These are phyloP conservation scores for Daldinia bambusicola DNA, from an alignment of 495 filamentous ascomycete genomes.

Conservation along the genomic window DNA sequence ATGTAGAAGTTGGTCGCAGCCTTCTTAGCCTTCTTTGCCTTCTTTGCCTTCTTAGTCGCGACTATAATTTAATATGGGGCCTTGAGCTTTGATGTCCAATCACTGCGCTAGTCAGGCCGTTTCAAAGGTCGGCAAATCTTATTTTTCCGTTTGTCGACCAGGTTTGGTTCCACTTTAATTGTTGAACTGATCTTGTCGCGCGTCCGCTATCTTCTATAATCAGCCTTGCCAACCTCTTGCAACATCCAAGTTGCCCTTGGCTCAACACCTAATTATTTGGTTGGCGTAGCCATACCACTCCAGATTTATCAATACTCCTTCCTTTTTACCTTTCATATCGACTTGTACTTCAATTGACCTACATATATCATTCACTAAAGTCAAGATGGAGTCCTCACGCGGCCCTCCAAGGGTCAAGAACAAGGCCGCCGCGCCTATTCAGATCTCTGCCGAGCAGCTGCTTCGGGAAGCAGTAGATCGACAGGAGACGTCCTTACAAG, in stretches of 20 bases:
- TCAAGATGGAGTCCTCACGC: constrained; percentile 88
- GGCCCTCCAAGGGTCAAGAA: constrained; percentile 98
- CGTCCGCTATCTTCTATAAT: constrained; percentile 9
- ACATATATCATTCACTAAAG: constrained; percentile 1
- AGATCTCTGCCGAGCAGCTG: constrained; percentile 97
- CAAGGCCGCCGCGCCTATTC: constrained; percentile 86
- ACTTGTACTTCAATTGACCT: not conserved
- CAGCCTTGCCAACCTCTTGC: constrained; percentile 31
- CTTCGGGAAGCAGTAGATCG: constrained; percentile 98
- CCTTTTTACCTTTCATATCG: not conserved
- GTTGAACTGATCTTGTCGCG: constrained; percentile 11
- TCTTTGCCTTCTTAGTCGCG: constrained; percentile 13
- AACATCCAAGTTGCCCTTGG: constrained; percentile 1
- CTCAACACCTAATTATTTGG: constrained; percentile 9
- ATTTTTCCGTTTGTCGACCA: constrained; percentile 17
- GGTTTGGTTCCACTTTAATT: constrained; percentile 3
- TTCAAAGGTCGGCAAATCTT: constrained; percentile 12
- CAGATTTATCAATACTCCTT: constrained; percentile 3
- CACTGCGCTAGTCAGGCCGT: not conserved
- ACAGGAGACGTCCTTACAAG: constrained; percentile 87
- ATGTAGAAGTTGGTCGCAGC: constrained; percentile 24
- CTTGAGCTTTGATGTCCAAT: constrained; percentile 10
- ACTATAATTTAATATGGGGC: constrained; percentile 36
- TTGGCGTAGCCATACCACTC: constrained; percentile 16
- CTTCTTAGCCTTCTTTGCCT: constrained; percentile 9